Evolutionary conservation across 139 green algal genomes (phyloP), one percentile per base, ranked within the genome.

Genomic region (Picochlorum sp.): DNA sequence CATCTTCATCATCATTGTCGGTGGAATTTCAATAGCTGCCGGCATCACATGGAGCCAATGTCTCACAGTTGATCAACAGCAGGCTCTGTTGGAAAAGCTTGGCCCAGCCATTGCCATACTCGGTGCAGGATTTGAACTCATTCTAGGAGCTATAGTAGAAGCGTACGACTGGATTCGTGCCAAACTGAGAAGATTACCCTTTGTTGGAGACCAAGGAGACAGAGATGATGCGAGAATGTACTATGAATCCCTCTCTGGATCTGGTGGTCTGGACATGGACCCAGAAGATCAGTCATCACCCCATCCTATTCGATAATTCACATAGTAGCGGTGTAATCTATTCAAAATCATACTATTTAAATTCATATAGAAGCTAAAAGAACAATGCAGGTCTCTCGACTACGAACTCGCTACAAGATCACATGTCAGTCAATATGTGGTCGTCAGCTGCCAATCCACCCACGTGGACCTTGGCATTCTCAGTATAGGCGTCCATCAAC

Each of bases 281-380:
- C 71, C 71, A 0, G 71, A 78, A 37, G 71, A 78, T 24, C 65
- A 78, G 21, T 49, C 57, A 24, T 63, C 38, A 11, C 71, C 71
- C 16, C 11, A 54, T 54, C 47, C n/a, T 54, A 9, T 26, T 54
- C n/a, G n/a, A 54, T 54, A 26, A 26, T 54, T 54, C 47, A 26
- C 16, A 9, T 20, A 9, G n/a, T 54, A 54, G 47, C n/a, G n/a
- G 8, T 26, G n/a, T 54, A 41, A 54, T 15, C 11, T 15, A 51
- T 51, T 51, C 45, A 1, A 18, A n/a, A 15, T 21, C 15, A 54
- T 24, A 21, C n/a, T 26, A 54, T 54, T 51, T 18, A 5, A 51
- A 20, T 54, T 54, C 16, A 54, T 41, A 4, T 14, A 41, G 1
- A 41, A 11, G 8, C 34, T 41, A 8, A 41, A 41, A 41, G 34